A percentile compares a stretch with the other conserved stretches of the same genome.
Conservation (phyloP, 352 stramenopile species). For the Aphanomyces astaci region DNA sequence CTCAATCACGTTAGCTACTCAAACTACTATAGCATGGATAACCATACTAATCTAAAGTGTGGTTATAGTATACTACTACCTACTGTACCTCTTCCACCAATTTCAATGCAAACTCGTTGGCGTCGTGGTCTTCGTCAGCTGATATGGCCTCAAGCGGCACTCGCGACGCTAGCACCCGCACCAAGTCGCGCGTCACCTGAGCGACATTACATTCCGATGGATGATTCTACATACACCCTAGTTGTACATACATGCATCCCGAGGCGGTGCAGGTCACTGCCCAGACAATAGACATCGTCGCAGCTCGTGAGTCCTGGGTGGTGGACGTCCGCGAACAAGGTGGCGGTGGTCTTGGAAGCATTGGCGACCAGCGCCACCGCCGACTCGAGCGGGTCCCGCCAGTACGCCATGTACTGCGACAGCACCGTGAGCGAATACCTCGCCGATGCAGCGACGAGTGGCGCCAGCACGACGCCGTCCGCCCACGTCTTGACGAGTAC, state of each 20-base stretch:
- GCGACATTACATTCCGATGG: no score
- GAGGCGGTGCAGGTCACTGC: slow-evolving; percentile 65
- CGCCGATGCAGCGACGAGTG: background rate
- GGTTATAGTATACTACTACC: background rate
- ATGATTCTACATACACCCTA: no score
- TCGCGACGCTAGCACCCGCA: slow-evolving; percentile 30
- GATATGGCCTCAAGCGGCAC: slow-evolving; percentile 22
- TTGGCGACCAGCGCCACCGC: background rate
- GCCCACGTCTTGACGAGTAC: slow-evolving; percentile 4
- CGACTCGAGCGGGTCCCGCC: background rate
- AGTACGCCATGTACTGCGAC: background rate
- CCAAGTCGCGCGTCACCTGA: slow-evolving; percentile 48
- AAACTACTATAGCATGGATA: no score
- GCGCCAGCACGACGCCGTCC: background rate
- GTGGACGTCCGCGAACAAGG: background rate
- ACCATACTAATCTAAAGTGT: slow-evolving; percentile 25
- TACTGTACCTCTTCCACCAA: slow-evolving; percentile 17
- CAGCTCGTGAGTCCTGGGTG: background rate
- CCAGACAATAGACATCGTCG: slow-evolving; percentile 62
- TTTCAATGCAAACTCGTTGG: slow-evolving; percentile 38
- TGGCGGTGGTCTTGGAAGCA: background rate
- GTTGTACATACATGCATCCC: slow-evolving; percentile 45
- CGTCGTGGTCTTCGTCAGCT: slow-evolving; percentile 46
- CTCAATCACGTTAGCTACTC: no score
- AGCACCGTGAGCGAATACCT: background rate